Percentiles rank a stretch among this genome's conserved stretches.
Evolutionary conservation across 441 rosid species (phyloP).

Genomic region (Adansonia grandidieri): DNA sequence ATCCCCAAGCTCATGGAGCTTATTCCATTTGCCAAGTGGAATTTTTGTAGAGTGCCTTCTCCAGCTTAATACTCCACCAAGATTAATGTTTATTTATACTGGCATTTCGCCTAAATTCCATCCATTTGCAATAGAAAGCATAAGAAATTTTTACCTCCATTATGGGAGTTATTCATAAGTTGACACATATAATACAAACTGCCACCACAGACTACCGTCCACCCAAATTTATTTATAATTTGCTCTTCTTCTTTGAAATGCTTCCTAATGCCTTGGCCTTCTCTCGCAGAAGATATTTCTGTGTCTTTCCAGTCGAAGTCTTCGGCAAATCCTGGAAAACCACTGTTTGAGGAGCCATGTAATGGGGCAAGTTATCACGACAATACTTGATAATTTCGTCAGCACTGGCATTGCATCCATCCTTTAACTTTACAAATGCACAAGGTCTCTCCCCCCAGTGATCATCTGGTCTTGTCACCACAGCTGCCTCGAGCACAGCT

Average conservation of each 20-base stretch:
- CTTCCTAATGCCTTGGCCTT: constrained; percentile 31
- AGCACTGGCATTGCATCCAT: constrained; percentile 18
- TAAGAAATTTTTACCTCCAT: constrained; percentile 11
- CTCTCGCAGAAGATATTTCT: constrained; percentile 25
- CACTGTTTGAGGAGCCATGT: constrained; percentile 30
- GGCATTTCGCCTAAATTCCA: neutral
- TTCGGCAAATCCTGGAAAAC: constrained; percentile 31
- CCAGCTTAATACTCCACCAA: neutral
- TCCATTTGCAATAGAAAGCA: neutral
- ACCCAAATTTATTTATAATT: neutral
- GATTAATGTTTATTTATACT: neutral
- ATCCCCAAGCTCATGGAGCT: neutral
- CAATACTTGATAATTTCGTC: constrained; percentile 28
- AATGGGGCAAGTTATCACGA: constrained; percentile 26
- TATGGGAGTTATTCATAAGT: neutral
- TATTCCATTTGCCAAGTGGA: neutral
- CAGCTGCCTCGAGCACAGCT: constrained; percentile 33
- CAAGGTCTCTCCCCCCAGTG: constrained; percentile 32
- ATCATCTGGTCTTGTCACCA: constrained; percentile 29
- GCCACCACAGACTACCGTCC: neutral
- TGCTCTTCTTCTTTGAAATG: constrained; percentile 22
- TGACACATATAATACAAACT: neutral
- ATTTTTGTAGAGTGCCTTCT: neutral
- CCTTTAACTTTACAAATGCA: constrained; percentile 32
- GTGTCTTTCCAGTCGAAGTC: constrained; percentile 30